Evolutionary conservation across 495 filamentous ascomycete species (phyloP).

Genomic region (Podospora comata): DNA sequence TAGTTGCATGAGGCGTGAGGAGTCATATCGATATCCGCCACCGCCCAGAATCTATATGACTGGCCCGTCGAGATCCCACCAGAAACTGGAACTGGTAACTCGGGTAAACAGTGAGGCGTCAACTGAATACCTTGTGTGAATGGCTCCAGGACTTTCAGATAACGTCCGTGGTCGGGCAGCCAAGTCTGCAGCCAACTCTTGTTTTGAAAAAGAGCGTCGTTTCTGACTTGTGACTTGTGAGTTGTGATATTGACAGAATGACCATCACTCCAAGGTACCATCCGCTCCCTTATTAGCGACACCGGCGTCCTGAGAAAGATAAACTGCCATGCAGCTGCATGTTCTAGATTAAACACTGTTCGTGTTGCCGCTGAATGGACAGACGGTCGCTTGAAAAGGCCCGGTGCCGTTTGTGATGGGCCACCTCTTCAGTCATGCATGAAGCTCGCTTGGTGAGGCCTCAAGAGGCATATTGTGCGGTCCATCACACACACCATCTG

Average conservation of each 20-base stretch:
- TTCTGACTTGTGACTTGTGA: constrained; percentile 26
- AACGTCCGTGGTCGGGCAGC: background rate
- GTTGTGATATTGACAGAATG: constrained; percentile 31
- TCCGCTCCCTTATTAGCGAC: constrained; percentile 11
- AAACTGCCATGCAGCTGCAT: constrained; percentile 17
- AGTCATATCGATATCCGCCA: constrained; percentile 9
- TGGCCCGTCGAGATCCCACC: constrained; percentile 3
- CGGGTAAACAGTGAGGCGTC: background rate
- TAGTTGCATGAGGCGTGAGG: constrained; percentile 12
- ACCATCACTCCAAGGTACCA: constrained; percentile 2
- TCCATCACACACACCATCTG: background rate
- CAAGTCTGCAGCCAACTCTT: background rate
- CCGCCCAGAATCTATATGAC: constrained; percentile 5
- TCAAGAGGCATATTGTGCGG: constrained; percentile 11
- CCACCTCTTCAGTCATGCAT: background rate
- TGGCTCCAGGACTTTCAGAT: background rate
- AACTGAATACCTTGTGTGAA: background rate
- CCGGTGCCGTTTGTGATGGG: constrained; percentile 15
- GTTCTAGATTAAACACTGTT: constrained; percentile 15
- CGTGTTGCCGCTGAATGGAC: constrained; percentile 9
- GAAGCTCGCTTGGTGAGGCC: constrained; percentile 17
- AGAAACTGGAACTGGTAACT: background rate
- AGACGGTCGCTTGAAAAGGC: constrained; percentile 10
- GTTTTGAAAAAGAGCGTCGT: constrained; percentile 4
- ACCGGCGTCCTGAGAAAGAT: constrained; percentile 14